phyloP scores from a whole-genome alignment of 1,284 basidiomycete genomes.

The Cystobasidiaceae sp. region DNA sequence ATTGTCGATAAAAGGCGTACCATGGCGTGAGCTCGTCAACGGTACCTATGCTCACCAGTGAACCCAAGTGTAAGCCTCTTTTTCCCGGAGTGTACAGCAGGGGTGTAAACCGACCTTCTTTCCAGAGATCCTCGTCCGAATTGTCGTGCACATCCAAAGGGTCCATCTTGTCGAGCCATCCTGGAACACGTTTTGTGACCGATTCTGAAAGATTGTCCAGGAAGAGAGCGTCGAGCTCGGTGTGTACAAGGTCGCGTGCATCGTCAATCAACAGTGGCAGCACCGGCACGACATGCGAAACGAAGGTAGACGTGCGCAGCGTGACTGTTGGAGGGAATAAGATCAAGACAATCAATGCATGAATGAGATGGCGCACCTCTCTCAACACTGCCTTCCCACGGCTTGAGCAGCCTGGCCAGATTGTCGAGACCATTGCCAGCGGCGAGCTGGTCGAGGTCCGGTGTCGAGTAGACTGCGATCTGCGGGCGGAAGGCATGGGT shows the following conservation, averaged over 20 bases:
- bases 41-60: background rate
- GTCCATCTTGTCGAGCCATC: constrained; percentile 25
- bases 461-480: constrained; percentile 32
- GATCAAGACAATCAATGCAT: background rate
- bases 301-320: constrained; percentile 30
- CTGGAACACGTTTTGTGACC: constrained; percentile 11
- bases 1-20: constrained; percentile 27
- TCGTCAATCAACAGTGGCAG: constrained; percentile 24
- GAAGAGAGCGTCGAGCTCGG: constrained; percentile 31
- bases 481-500: constrained; percentile 32
- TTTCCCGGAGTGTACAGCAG: background rate
- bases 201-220: constrained; percentile 24
- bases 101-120: constrained; percentile 7
- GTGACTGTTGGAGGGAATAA: constrained; percentile 17
- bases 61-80: background rate
- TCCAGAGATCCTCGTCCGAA: constrained; percentile 21
- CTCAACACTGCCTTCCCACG: constrained; percentile 31
- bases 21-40: constrained; percentile 32
- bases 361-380: constrained; percentile 1
- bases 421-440: constrained; percentile 31
- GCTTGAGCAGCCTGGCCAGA: constrained; percentile 34
- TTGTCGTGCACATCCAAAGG: constrained; percentile 12
- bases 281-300: constrained; percentile 13
- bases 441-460: constrained; percentile 32
- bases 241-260: constrained; percentile 11